Evolutionary conservation across 306 rosid genomes (phyloP), one percentile per base, ranked within the genome.

Genomic region (Dryas alaskensis): DNA sequence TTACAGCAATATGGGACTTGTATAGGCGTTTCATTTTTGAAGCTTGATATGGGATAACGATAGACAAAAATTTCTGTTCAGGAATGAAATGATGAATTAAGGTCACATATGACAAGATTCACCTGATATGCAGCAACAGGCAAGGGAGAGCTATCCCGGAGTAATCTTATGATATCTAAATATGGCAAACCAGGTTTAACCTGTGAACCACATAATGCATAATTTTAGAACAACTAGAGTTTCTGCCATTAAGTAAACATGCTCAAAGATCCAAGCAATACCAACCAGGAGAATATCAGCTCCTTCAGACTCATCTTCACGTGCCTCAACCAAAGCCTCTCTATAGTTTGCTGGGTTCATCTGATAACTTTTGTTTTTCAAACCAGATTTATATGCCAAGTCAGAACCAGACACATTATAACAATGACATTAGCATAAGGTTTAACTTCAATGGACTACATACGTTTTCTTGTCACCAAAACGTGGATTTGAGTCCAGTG

Each of bases 101-200:
- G 61, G 48, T 12, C 40, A 54, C 27, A 19, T 14, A 8, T 59
- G 75, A 46, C 9, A 58, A 60, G 70, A 69, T 52, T 82, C 44
- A 94, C 99, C 98, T 92, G 99, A 84, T 94, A 94, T 42, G 98
- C 98, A 72, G 99, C 98, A 70, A 94, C 67, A 50, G 98, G 99
- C 77, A 94, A 74, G 63, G 93, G 82, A 83, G 99, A 89, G 76
- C 78, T 89, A 80, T 92, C 92, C 75, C 93, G 85, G 53, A 94
- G 99, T 80, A 94, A 84, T 85, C 90, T 84, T 72, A 92, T 86
- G 80, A 94, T 83, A 61, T 94, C 99, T 79, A 94, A 78, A 74
- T 94, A 94, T 5, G 99, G 99, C 69, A 94, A 88, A 78, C 95
- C 99, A 10, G 99, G 99, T 77, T 94, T 94, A 65, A 94, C 98